Conservation (phyloP, 192 early-diverging fungal species). For the Linnemannia hyalina region DNA sequence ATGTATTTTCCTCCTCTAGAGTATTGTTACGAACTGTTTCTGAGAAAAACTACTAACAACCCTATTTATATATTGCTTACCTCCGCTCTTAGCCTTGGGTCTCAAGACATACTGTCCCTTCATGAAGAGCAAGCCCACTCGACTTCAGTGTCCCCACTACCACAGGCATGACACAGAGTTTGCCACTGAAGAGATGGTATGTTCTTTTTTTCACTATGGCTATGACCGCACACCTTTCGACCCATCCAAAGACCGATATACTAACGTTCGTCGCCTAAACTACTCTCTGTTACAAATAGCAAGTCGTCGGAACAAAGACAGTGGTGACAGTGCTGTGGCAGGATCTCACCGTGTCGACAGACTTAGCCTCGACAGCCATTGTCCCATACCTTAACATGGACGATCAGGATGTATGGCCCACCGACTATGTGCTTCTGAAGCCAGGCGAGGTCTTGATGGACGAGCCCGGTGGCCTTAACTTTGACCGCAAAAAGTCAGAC, state of each 20-base stretch:
- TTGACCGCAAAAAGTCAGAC: constrained; percentile 50
- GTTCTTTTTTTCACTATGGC: background rate
- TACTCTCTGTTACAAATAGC: constrained; percentile 7
- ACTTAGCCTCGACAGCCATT: constrained; percentile 33
- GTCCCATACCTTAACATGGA: constrained; percentile 59
- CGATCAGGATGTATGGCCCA: constrained; percentile 62
- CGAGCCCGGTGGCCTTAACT: constrained; percentile 36
- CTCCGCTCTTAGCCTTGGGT: constrained; percentile 15
- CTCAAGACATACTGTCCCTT: constrained; percentile 39
- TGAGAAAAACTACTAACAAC: background rate
- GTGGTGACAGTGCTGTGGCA: constrained; percentile 56
- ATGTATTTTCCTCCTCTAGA: background rate
- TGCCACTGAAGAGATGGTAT: constrained; percentile 52
- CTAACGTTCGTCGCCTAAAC: background rate
- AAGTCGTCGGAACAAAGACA: constrained; percentile 50
- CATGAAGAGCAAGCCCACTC: constrained; percentile 37
- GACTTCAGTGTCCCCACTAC: constrained; percentile 26
- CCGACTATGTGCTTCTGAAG: constrained; percentile 57
- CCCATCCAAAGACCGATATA: background rate
- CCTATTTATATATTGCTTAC: background rate
- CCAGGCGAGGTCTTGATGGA: constrained; percentile 42
- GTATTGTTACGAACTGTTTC: background rate
- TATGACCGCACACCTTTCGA: background rate
- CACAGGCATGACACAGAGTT: constrained; percentile 38
- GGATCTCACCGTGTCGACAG: constrained; percentile 37